Percentiles rank a stretch among this genome's conserved stretches.
These are phyloP conservation scores for Basidioascus undulatus DNA, from an alignment of 768 basidiomycete species.

Conservation along the genomic window DNA sequence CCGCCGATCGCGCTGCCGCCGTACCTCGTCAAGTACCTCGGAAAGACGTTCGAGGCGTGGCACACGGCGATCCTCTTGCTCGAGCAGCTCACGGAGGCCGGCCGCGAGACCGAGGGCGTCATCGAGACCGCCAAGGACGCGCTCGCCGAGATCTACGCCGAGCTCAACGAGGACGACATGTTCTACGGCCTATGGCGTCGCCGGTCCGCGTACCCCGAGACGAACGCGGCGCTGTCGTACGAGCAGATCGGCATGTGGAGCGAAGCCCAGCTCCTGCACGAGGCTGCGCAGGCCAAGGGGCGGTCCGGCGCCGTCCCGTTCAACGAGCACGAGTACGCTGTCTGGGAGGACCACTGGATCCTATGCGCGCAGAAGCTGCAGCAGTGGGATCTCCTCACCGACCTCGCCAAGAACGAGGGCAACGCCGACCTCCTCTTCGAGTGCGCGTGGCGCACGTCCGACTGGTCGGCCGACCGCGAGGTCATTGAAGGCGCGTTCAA, in stretches of 20 bases:
- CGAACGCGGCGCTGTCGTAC: slow-evolving; percentile 42
- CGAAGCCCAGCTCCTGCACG: slow-evolving; percentile 54
- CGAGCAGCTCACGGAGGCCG: slow-evolving; percentile 38
- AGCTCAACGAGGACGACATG: slow-evolving; percentile 84
- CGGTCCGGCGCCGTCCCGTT: slow-evolving; percentile 61
- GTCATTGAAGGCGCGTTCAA: slow-evolving; percentile 52
- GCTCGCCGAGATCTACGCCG: slow-evolving; percentile 81
- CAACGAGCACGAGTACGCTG: slow-evolving; percentile 78
- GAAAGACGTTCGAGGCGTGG: slow-evolving; percentile 93
- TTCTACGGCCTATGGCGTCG: slow-evolving; percentile 91
- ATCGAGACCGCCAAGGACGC: slow-evolving; percentile 73
- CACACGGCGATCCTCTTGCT: slow-evolving; percentile 70
- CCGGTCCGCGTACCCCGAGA: slow-evolving; percentile 67
- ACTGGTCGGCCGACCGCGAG: slow-evolving; percentile 53
- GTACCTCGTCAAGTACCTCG: slow-evolving; percentile 82
- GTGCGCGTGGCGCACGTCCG: slow-evolving; percentile 74
- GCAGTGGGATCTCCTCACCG: slow-evolving; percentile 86
- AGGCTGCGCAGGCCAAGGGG: slow-evolving; percentile 65
- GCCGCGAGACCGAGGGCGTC: slow-evolving; percentile 35
- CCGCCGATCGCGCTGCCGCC: slow-evolving; percentile 78
- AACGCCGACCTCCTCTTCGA: slow-evolving; percentile 85
- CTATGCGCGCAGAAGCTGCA: slow-evolving; percentile 84
- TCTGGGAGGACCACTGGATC: slow-evolving; percentile 99
- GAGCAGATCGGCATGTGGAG: slow-evolving; percentile 98
- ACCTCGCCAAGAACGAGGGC: slow-evolving; percentile 64